phyloP scores from a whole-genome alignment of 2,329 filamentous ascomycete species.

The Zasmidium cellare region DNA sequence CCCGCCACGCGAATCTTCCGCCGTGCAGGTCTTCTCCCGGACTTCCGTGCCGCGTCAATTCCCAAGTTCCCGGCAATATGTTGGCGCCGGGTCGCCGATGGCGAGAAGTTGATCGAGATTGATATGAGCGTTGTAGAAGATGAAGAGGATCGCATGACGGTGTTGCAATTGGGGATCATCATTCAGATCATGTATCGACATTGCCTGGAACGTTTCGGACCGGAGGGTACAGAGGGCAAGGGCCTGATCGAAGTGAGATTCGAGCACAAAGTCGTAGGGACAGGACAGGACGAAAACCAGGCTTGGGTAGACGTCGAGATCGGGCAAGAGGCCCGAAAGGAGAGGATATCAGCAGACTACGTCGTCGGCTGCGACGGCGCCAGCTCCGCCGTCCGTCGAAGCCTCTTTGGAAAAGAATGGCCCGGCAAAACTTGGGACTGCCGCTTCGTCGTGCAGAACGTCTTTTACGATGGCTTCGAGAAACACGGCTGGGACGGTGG shows the following conservation, averaged over 20 bases:
- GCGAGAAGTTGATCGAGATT: conserved; percentile 28
- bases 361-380: conserved; percentile 33
- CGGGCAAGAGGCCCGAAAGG: conserved; percentile 22
- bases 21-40: conserved; percentile 37
- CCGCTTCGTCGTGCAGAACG: conserved; percentile 25
- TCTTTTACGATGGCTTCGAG: conserved; percentile 37
- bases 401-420: conserved; percentile 28
- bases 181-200: conserved; percentile 30
- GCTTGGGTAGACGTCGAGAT: conserved; percentile 30
- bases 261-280: conserved; percentile 26
- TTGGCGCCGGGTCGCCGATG: conserved; percentile 28
- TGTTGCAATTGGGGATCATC: conserved; percentile 28
- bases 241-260: conserved; percentile 28
- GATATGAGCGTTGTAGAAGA: conserved; percentile 28
- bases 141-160: conserved; percentile 28
- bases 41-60: conserved; percentile 31
- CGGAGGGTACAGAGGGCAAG: conserved; percentile 1
- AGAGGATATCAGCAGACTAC: conserved; percentile 27
- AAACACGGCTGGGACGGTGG: conserved; percentile 40
- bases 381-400: conserved; percentile 22
- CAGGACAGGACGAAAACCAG: conserved; percentile 28
- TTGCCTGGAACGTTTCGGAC: conserved; percentile 20
- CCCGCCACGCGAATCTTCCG: conserved; percentile 42
- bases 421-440: conserved; percentile 26
- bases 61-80: conserved; percentile 29